A percentile compares a stretch with the other conserved stretches of the same genome.
These are phyloP conservation scores for Amanita rimosa DNA, from an alignment of 768 basidiomycete genomes.

Conservation along the genomic window DNA sequence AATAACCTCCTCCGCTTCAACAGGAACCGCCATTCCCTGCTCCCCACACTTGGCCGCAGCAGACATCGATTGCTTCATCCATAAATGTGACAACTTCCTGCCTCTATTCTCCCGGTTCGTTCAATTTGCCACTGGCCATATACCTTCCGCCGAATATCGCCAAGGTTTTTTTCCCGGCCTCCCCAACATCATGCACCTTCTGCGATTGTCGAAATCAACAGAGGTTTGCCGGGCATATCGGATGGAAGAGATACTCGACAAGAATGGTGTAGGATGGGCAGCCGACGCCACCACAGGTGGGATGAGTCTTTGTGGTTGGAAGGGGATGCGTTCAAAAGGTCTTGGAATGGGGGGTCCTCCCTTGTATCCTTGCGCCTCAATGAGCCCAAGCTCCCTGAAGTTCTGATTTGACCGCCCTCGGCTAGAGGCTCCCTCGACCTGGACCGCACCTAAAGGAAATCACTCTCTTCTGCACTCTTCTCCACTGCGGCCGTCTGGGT, in stretches of 20 bases:
- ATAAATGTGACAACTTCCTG: too few species aligned
- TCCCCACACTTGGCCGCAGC: too few species aligned
- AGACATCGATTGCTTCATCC: too few species aligned
- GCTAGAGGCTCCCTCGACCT: neutral
- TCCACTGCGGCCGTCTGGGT: slow-evolving; percentile 6
- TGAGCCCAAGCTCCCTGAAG: slow-evolving; percentile 1
- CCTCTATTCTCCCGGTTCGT: too few species aligned
- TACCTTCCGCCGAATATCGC: too few species aligned
- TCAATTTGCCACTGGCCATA: too few species aligned
- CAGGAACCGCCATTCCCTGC: too few species aligned
- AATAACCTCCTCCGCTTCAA: too few species aligned
- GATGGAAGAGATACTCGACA: neutral
- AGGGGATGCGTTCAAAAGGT: neutral
- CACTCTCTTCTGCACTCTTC: neutral
- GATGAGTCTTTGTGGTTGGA: neutral
- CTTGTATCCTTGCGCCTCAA: neutral
- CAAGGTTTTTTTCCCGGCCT: too few species aligned
- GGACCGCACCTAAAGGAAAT: slow-evolving; percentile 3
- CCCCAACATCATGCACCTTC: too few species aligned
- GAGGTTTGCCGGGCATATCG: slow-evolving; percentile 3
- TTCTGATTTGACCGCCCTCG: neutral
- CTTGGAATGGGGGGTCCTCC: neutral
- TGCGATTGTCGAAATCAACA: too few species aligned
- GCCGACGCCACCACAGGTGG: neutral
- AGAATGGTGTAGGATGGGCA: neutral